phyloP scores from a whole-genome alignment of 75 land plant genomes.

The Selaginella moellendorffii region DNA sequence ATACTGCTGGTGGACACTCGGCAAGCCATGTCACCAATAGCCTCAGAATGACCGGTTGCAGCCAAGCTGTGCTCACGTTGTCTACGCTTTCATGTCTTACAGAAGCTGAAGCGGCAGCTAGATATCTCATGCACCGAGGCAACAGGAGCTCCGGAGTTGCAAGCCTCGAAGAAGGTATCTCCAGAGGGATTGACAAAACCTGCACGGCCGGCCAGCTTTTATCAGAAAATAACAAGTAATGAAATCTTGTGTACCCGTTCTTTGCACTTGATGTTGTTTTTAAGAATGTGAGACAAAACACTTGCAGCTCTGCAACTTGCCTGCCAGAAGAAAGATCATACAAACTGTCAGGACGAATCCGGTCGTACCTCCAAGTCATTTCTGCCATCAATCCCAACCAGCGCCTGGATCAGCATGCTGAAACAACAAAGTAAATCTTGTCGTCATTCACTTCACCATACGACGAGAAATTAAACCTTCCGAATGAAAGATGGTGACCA shows the following conservation, averaged over 20 bases:
- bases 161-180: constrained; percentile 42
- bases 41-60: constrained; percentile 58
- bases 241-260: constrained; percentile 87
- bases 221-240: too few species aligned
- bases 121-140: constrained; percentile 65
- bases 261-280: constrained; percentile 80
- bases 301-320: constrained; percentile 86
- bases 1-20: constrained; percentile 71
- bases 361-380: constrained; percentile 73
- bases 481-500: constrained; percentile 57
- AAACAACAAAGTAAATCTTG: not conserved
- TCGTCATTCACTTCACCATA: too few species aligned
- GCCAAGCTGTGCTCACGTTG: constrained; percentile 29
- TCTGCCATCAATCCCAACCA: constrained; percentile 43
- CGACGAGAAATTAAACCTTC: too few species aligned
- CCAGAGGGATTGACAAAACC: constrained; percentile 62
- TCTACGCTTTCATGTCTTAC: not conserved
- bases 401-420: constrained; percentile 85
- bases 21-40: constrained; percentile 76
- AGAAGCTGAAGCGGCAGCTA: constrained; percentile 51
- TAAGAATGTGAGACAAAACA: constrained; percentile 72
- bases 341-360: not conserved
- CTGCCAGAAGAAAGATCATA: constrained; percentile 27
- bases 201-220: too few species aligned
- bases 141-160: constrained; percentile 60